Evolutionary conservation across 78 protist genomes (phyloP).

Genomic region (Chrysochromulina parva): DNA sequence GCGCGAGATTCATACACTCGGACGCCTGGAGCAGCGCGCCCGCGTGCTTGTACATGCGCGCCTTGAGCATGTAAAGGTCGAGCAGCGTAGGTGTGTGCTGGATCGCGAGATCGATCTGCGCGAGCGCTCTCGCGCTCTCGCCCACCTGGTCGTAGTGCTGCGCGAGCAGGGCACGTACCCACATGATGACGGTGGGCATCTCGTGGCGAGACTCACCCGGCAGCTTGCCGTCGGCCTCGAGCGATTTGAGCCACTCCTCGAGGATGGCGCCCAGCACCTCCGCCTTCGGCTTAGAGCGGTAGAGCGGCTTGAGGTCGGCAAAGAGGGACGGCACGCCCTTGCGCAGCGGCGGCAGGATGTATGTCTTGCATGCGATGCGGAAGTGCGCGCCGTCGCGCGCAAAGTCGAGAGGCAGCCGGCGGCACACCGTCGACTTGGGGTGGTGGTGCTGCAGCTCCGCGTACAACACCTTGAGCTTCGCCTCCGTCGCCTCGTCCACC

Average conservation of each 20-base stretch:
- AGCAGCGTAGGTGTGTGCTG: conserved; percentile 84
- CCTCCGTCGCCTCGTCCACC: not conserved
- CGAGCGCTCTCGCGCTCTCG: conserved; percentile 44
- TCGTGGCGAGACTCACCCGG: not conserved
- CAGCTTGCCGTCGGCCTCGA: conserved; percentile 23
- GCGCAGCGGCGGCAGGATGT: not conserved
- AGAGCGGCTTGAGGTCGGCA: conserved; percentile 43
- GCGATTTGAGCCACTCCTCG: not conserved
- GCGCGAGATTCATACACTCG: conserved; percentile 63
- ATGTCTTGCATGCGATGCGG: not conserved
- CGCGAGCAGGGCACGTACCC: conserved; percentile 61
- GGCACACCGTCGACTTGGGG: conserved; percentile 15
- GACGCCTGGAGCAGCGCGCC: conserved; percentile 76
- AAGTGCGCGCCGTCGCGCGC: not conserved
- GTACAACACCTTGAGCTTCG: conserved; percentile 17
- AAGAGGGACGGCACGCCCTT: conserved; percentile 10
- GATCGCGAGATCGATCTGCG: conserved; percentile 52
- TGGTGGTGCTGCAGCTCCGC: conserved; percentile 9
- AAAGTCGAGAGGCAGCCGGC: conserved; percentile 35
- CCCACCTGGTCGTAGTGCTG: conserved; percentile 66
- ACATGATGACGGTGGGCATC: conserved; percentile 56
- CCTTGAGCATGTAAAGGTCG: conserved; percentile 76
- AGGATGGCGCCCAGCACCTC: conserved; percentile 48
- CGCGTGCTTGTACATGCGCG: conserved; percentile 58
- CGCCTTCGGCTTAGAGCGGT: conserved; percentile 56